A percentile compares a stretch with the other conserved stretches of the same genome.
These are phyloP conservation scores for Daldinia caldariorum DNA, from an alignment of 495 filamentous ascomycete genomes.

Conservation along the genomic window DNA sequence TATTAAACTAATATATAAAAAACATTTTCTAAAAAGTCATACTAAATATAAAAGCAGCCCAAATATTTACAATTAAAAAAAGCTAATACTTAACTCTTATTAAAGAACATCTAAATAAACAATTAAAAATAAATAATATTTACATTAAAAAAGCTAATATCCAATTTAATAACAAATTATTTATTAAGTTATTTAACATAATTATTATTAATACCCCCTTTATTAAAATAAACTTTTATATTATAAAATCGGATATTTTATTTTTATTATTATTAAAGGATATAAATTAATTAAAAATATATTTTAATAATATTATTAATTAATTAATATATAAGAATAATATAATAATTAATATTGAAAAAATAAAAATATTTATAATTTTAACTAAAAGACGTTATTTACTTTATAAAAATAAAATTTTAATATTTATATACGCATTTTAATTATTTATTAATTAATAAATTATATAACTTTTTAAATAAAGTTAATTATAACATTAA, in stretches of 20 bases:
- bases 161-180: no score
- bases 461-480: slow-evolving; percentile 1
- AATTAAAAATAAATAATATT: no score
- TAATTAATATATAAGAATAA: slow-evolving; percentile 2
- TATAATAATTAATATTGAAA: neutral
- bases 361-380: slow-evolving; percentile 5
- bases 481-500: neutral
- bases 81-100: neutral
- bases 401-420: no score
- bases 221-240: no score
- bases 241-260: no score
- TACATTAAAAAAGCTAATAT: neutral
- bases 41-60: neutral
- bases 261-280: no score
- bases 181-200: no score
- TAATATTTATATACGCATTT: no score
- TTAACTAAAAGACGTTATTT: neutral
- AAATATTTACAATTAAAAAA: neutral
- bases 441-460: slow-evolving; percentile 1
- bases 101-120: no score
- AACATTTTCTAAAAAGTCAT: neutral
- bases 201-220: no score
- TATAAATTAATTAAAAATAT: no score
- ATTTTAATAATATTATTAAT: slow-evolving; percentile 6
- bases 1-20: no score